Base-by-base conservation (phyloP, 257 asterid genomes). In the Scutellaria galericulata region DNA sequence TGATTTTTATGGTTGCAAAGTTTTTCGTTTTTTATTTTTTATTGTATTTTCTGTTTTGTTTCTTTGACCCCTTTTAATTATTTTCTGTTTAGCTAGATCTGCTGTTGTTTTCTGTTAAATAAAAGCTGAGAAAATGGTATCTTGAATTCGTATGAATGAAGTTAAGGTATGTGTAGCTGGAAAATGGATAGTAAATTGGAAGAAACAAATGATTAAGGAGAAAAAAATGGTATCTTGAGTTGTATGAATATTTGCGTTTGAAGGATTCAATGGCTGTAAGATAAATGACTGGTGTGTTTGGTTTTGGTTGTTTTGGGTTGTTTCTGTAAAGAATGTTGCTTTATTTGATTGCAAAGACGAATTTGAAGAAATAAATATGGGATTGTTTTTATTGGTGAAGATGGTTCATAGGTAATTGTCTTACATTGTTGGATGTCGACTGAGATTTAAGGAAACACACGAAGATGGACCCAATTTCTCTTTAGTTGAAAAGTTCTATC, bases 221-320 rank as follows among this genome's bases (percentile, higher is more conserved):
- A 35, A 2, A 68, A 68, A 61, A 40, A 39, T 51, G 46, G 35
- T 7, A 22, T 50, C 40, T 37, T 56, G 44, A 59, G 42, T 60
- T 60, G 11, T 50, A 24, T 60, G 40, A 47, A 37, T 60, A 42
- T 66, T 44, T 42, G 54, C 35, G 15, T 57, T 41, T 62, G 50
- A 68, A 47, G 62, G 46, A 31, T 44, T 73, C 41, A 1, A 37
- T 42, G 71, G 31, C 22, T 73, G 12, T 20, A 4, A 10, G 13
- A 20, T 13, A 22, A 1, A 24, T 50, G 66, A 45, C 9, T 15
- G 39, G 5, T 9, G 46, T 15, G 66, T 44, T 55, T 41, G 62
- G 18, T 65, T 75, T 71, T 59, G 71, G 37, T 66, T 0, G 42
- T 4, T 60, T 65, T 35, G 58, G 47, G 54, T 31, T 27, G 68